Evolutionary conservation across 345 rosid genomes (phyloP).

Genomic region (Gossypium ekmanianum): DNA sequence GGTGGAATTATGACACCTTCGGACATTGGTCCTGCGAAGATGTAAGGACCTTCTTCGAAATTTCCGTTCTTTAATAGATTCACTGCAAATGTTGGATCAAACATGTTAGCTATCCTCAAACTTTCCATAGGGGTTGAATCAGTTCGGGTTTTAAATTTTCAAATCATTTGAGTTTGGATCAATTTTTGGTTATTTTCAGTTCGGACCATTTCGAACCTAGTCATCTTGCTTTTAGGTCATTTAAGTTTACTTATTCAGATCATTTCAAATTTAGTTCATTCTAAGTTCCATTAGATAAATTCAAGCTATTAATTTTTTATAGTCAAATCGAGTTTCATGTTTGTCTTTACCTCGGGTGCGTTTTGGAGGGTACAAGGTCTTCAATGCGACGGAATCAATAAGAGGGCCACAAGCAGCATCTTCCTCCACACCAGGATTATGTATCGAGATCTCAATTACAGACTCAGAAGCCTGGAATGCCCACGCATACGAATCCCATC

Average conservation of each 20-base stretch:
- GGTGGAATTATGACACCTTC: conserved; percentile 79
- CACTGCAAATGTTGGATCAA: conserved; percentile 16
- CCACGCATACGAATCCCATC: conserved; percentile 86
- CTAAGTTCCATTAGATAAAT: too few species aligned
- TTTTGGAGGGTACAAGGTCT: conserved; percentile 43
- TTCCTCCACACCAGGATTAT: conserved; percentile 69
- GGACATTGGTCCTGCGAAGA: conserved; percentile 34
- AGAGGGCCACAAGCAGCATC: conserved; percentile 85
- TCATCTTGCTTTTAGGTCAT: too few species aligned
- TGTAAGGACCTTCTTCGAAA: conserved; percentile 73
- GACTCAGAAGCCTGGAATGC: conserved; percentile 54
- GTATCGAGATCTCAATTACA: conserved; percentile 46
- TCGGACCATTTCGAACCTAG: too few species aligned
- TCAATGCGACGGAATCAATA: conserved; percentile 61
- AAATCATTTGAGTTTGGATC: too few species aligned
- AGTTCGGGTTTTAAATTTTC: too few species aligned
- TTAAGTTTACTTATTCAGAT: too few species aligned
- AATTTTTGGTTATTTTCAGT: too few species aligned
- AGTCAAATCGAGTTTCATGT: too few species aligned
- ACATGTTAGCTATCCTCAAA: background rate
- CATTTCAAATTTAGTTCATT: too few species aligned
- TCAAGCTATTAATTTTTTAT: too few species aligned
- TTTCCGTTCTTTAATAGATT: conserved; percentile 66
- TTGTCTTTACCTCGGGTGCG: conserved; percentile 16
- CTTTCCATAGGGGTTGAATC: too few species aligned